Percentiles rank a stretch among this genome's conserved stretches.
phyloP scores from a whole-genome alignment of 257 asterid species.

The Primulina tabacum region DNA sequence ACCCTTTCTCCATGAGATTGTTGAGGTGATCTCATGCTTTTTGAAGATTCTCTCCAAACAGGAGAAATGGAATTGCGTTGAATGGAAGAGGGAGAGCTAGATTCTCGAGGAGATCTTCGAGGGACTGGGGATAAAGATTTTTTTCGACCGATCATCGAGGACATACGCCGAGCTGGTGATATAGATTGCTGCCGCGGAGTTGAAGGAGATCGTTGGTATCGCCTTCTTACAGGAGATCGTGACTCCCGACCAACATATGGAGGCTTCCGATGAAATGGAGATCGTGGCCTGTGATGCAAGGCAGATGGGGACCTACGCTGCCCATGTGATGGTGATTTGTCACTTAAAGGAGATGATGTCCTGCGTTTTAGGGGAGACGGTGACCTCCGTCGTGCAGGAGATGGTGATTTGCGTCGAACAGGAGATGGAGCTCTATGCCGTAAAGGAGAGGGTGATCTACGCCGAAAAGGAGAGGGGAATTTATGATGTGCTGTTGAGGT shows the following conservation, averaged over 20 bases:
- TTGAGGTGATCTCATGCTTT: conserved; percentile 45
- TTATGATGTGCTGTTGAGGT: conserved; percentile 41
- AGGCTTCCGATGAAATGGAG: conserved; percentile 30
- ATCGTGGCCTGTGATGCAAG: conserved; percentile 42
- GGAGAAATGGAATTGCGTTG: conserved; percentile 52
- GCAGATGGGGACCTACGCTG: conserved; percentile 37
- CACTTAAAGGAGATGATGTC: conserved; percentile 27
- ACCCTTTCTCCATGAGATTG: conserved; percentile 54
- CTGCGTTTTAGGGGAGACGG: conserved; percentile 26
- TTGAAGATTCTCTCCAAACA: conserved; percentile 41
- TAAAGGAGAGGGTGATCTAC: conserved; percentile 34
- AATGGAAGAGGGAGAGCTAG: conserved; percentile 53
- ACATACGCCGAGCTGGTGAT: conserved; percentile 50
- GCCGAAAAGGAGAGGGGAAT: conserved; percentile 31
- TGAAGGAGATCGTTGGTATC: conserved; percentile 50
- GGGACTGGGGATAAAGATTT: conserved; percentile 47
- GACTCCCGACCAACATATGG: conserved; percentile 32
- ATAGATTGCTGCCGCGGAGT: conserved; percentile 45
- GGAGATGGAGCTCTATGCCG: conserved; percentile 45
- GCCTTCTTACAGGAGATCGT: conserved; percentile 47
- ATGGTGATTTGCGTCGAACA: conserved; percentile 34
- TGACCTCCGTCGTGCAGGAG: conserved; percentile 22
- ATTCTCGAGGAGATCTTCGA: conserved; percentile 48
- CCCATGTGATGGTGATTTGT: conserved; percentile 35
- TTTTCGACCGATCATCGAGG: conserved; percentile 38